A percentile compares a stretch with the other conserved stretches of the same genome.
These are phyloP conservation scores for Lactarius sanguifluus DNA, from an alignment of 768 basidiomycete species.

Conservation along the genomic window DNA sequence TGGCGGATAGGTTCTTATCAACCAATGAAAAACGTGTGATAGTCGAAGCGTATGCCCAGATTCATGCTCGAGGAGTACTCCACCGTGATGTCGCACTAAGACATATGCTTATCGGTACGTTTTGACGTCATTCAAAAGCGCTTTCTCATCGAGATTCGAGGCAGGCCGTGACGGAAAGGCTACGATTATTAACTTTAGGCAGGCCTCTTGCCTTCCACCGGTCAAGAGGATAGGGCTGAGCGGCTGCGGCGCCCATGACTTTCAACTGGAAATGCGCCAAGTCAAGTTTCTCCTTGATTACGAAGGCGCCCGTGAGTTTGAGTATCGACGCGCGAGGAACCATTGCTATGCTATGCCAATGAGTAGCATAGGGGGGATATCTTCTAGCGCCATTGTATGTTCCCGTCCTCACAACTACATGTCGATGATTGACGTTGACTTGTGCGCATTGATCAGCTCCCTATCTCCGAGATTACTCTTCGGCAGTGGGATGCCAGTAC, in stretches of 20 bases:
- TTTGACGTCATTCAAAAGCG: not conserved
- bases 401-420: not conserved
- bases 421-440: not conserved
- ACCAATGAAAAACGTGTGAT: constrained; percentile 49
- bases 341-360: constrained; percentile 3
- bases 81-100: constrained; percentile 35
- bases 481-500: constrained; percentile 25
- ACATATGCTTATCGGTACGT: constrained; percentile 50
- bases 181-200: constrained; percentile 52
- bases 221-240: constrained; percentile 38
- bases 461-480: constrained; percentile 21
- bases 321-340: constrained; percentile 19
- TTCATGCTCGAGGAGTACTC: constrained; percentile 40
- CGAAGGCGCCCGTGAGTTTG: constrained; percentile 36
- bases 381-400: not conserved
- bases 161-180: constrained; percentile 43
- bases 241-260: constrained; percentile 41
- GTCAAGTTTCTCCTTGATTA: constrained; percentile 56
- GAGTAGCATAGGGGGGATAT: not conserved
- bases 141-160: not conserved
- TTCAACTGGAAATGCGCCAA: constrained; percentile 54
- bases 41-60: constrained; percentile 48
- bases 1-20: constrained; percentile 58
- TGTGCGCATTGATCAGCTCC: constrained; percentile 10
- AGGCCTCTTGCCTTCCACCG: constrained; percentile 36